A percentile compares a stretch with the other conserved stretches of the same genome.
Conservation (phyloP, 192 early-diverging fungal genomes). For the Podila epicladia region DNA sequence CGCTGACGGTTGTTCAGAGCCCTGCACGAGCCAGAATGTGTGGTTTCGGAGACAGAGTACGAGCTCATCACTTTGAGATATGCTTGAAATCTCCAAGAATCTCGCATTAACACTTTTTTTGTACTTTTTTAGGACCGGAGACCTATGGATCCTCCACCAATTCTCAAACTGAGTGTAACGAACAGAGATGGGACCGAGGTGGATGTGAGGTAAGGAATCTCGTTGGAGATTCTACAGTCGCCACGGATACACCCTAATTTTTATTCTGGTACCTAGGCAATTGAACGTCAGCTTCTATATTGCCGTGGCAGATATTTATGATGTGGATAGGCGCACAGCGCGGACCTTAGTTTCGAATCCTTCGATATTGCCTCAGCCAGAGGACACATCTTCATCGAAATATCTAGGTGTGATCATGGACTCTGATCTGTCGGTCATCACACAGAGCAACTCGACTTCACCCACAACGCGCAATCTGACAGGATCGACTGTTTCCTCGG, state of each 20-base stretch:
- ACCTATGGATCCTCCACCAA: slow-evolving; percentile 72
- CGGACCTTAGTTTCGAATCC: slow-evolving; percentile 58
- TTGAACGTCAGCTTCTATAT: slow-evolving; percentile 61
- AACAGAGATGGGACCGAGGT: slow-evolving; percentile 57
- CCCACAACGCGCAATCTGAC: slow-evolving; percentile 70
- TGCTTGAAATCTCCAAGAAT: neutral
- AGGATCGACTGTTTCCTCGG: slow-evolving; percentile 74
- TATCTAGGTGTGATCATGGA: neutral
- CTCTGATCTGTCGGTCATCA: slow-evolving; percentile 8
- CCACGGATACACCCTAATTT: neutral
- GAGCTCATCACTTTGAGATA: slow-evolving; percentile 18
- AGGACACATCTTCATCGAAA: no score
- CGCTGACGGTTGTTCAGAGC: slow-evolving; percentile 73
- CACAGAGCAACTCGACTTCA: slow-evolving; percentile 12
- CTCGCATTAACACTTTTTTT: neutral
- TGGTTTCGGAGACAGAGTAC: slow-evolving; percentile 75
- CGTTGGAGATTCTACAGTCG: neutral
- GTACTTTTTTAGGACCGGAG: slow-evolving; percentile 61
- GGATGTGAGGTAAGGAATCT: slow-evolving; percentile 52
- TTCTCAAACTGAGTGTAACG: slow-evolving; percentile 63
- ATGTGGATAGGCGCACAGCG: slow-evolving; percentile 48
- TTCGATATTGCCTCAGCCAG: slow-evolving; percentile 3
- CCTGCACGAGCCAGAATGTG: slow-evolving; percentile 80
- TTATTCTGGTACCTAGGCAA: slow-evolving; percentile 22
- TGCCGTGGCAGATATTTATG: slow-evolving; percentile 60